These are phyloP conservation scores for Phytopythium delawarense DNA, from an alignment of 352 stramenopile species.

Conservation along the genomic window DNA sequence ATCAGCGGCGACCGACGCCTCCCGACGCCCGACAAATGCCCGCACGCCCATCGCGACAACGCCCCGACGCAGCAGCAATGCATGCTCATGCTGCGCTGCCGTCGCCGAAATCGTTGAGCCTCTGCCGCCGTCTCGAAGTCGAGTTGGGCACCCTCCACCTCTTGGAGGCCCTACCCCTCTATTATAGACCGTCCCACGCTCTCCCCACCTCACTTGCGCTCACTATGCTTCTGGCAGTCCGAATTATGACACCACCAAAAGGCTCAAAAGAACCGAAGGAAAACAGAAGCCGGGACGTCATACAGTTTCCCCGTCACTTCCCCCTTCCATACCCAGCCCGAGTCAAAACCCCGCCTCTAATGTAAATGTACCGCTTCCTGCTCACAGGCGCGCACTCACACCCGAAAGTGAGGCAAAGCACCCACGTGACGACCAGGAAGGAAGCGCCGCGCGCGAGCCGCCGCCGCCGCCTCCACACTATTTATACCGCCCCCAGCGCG, in stretches of 20 bases:
- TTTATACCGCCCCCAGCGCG: not conserved
- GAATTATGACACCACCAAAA: slow-evolving; percentile 1
- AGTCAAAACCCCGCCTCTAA: not conserved
- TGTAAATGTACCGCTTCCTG: too few species aligned
- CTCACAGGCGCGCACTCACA: not conserved
- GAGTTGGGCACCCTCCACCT: too few species aligned
- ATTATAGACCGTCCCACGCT: not conserved
- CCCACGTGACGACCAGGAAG: not conserved
- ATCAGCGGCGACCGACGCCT: too few species aligned
- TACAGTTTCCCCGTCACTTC: not conserved
- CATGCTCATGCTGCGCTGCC: too few species aligned
- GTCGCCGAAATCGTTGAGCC: too few species aligned
- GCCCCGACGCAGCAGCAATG: too few species aligned
- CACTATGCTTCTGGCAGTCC: not conserved
- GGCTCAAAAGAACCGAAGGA: not conserved
- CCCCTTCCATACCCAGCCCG: not conserved
- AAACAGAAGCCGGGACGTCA: not conserved
- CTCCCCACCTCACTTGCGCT: not conserved
- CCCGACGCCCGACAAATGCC: too few species aligned
- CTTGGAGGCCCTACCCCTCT: not conserved
- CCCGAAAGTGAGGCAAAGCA: not conserved
- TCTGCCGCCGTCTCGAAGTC: too few species aligned
- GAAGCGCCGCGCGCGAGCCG: not conserved
- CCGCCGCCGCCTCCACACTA: not conserved
- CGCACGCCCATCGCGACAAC: too few species aligned